Conservation (phyloP, 163 green algal species). For the Scenedesmus sp. region DNA sequence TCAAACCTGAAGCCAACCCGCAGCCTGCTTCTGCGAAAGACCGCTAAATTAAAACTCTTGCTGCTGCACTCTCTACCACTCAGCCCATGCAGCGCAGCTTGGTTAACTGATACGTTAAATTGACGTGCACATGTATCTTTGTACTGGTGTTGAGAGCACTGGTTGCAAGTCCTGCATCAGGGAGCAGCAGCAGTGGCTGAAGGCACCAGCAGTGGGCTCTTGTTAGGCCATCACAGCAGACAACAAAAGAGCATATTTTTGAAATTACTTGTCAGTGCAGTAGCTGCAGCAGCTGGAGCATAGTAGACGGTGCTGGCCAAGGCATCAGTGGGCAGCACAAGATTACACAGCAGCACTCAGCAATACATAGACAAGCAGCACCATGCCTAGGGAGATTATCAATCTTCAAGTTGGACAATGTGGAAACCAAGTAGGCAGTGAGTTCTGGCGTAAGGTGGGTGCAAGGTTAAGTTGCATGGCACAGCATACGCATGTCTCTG, state of each 20-base stretch:
- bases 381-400: slow-evolving; percentile 98
- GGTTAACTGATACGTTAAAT: background rate
- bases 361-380: background rate
- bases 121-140: background rate
- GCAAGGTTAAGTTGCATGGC: background rate
- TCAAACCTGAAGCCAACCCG: background rate
- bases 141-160: background rate
- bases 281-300: background rate
- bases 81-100: too few relatives aligned
- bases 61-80: background rate
- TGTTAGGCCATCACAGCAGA: background rate
- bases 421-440: slow-evolving; percentile 96
- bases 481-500: background rate
- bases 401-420: slow-evolving; percentile 98
- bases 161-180: background rate
- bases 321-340: background rate
- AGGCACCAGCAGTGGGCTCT: background rate
- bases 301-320: background rate
- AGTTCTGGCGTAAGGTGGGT: slow-evolving; percentile 97
- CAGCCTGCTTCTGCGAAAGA: background rate
- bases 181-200: background rate
- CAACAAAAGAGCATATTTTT: background rate
- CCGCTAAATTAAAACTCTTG: background rate
- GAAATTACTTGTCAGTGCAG: background rate
- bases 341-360: background rate